Percentiles rank a stretch among this genome's conserved stretches.
Evolutionary conservation across 2,329 filamentous ascomycete genomes (phyloP).

Genomic region (Ceratocystis variospora): DNA sequence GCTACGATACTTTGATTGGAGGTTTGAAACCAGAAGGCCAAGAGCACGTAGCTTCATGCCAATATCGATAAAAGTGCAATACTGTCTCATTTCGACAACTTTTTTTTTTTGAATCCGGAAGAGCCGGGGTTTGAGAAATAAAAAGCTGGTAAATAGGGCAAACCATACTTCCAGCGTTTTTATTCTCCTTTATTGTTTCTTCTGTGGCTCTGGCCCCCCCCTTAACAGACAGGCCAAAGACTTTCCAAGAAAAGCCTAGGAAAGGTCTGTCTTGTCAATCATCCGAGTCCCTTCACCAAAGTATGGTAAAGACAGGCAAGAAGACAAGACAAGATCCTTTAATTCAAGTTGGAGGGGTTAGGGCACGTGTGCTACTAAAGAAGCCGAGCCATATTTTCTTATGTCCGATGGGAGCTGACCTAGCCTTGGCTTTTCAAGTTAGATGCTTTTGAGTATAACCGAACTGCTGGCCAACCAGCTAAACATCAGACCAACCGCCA

Average conservation of each 20-base stretch:
- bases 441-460: background rate
- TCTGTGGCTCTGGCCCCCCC: background rate
- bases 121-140: background rate
- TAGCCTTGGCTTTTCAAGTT: background rate
- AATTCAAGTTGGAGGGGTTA: background rate
- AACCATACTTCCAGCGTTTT: background rate
- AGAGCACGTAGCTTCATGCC: background rate
- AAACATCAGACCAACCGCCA: background rate
- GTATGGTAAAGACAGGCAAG: background rate
- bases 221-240: background rate
- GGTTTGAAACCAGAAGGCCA: background rate
- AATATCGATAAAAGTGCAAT: background rate
- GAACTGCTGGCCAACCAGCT: background rate
- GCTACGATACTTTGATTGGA: constrained; percentile 1
- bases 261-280: background rate
- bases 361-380: too few relatives aligned
- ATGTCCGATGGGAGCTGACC: background rate
- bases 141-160: background rate
- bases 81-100: background rate
- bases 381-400: background rate
- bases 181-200: too few relatives aligned
- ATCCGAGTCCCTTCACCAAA: background rate
- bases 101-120: background rate
- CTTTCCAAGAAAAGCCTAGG: background rate
- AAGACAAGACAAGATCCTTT: background rate